Conservation (phyloP, 2,329 filamentous ascomycete genomes). For the Tolypocladium ovalisporum region DNA sequence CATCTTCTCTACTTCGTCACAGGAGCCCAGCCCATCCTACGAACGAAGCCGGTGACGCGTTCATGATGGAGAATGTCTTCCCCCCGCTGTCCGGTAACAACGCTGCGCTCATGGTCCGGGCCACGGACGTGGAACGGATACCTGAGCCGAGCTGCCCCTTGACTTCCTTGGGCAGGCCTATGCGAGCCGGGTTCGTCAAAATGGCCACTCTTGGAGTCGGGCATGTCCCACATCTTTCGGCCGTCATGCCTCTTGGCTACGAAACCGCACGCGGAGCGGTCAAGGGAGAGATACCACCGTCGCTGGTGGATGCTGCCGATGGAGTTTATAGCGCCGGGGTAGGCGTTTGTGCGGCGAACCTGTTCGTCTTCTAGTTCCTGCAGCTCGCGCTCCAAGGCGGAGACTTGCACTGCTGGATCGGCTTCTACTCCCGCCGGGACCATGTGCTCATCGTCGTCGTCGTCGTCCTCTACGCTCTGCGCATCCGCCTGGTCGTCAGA, state of each 20-base stretch:
- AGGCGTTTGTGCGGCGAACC: constrained; percentile 52
- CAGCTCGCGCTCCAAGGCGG: constrained; percentile 28
- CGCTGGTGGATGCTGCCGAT: constrained; percentile 59
- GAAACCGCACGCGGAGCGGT: constrained; percentile 49
- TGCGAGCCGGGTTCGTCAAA: background rate
- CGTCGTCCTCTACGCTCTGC: background rate
- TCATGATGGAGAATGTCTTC: constrained; percentile 51
- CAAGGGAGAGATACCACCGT: constrained; percentile 54
- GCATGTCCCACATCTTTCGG: constrained; percentile 5
- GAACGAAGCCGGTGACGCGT: constrained; percentile 42
- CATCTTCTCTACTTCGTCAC: constrained; percentile 22
- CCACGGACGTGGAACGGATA: constrained; percentile 54
- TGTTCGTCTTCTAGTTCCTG: constrained; percentile 38
- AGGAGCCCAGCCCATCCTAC: constrained; percentile 48
- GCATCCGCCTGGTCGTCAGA: constrained; percentile 7
- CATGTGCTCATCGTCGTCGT: constrained; percentile 7
- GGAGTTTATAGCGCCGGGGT: constrained; percentile 52
- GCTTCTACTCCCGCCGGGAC: constrained; percentile 9
- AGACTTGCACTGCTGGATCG: constrained; percentile 7
- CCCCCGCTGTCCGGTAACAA: constrained; percentile 52
- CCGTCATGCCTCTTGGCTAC: constrained; percentile 17
- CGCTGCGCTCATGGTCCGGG: constrained; percentile 49
- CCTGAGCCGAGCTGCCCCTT: constrained; percentile 15
- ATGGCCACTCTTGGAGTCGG: background rate
- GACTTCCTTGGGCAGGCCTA: background rate